Conservation (phyloP, 164 flowering plant species). For the Euptelea pleiosperma region DNA sequence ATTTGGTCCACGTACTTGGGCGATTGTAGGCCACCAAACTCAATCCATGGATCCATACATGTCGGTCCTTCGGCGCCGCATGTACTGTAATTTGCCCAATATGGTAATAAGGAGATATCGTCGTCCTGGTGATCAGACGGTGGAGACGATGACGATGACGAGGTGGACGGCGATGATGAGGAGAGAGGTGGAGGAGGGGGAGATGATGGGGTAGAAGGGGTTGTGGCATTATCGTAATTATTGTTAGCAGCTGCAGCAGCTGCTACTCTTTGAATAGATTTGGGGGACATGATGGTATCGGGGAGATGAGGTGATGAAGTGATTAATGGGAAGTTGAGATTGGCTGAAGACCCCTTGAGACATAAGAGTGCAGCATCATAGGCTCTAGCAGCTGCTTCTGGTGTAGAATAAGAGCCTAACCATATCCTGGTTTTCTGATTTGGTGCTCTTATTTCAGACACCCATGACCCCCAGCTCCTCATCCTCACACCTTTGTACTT, state of each 20-base stretch:
- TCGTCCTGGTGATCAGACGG: constrained; percentile 13
- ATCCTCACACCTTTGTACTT: constrained; percentile 93
- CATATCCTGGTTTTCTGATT: constrained; percentile 89
- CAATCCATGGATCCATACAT: constrained; percentile 18
- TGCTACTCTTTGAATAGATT: constrained; percentile 78
- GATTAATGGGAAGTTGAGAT: constrained; percentile 76
- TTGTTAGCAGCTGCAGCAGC: constrained; percentile 64
- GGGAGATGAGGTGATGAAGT: constrained; percentile 21
- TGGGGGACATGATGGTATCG: constrained; percentile 60
- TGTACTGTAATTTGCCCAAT: constrained; percentile 11
- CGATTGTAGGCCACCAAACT: constrained; percentile 19
- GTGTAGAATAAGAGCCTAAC: constrained; percentile 87
- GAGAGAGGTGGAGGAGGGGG: constrained; percentile 7
- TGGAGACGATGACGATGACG: constrained; percentile 10
- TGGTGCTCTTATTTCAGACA: constrained; percentile 90
- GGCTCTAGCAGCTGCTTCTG: constrained; percentile 97
- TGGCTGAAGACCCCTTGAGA: constrained; percentile 81
- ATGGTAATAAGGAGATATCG: constrained; percentile 1
- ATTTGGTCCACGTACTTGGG: constrained; percentile 22
- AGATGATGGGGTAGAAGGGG: constrained; percentile 13
- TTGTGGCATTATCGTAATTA: constrained; percentile 5
- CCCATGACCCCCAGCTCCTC: constrained; percentile 99
- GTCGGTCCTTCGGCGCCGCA: constrained; percentile 12
- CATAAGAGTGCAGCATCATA: constrained; percentile 94
- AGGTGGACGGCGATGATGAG: neutral